Percentiles rank a stretch among this genome's conserved stretches.
Conservation (phyloP, 2,329 filamentous ascomycete species). For the Claviceps sp. region DNA sequence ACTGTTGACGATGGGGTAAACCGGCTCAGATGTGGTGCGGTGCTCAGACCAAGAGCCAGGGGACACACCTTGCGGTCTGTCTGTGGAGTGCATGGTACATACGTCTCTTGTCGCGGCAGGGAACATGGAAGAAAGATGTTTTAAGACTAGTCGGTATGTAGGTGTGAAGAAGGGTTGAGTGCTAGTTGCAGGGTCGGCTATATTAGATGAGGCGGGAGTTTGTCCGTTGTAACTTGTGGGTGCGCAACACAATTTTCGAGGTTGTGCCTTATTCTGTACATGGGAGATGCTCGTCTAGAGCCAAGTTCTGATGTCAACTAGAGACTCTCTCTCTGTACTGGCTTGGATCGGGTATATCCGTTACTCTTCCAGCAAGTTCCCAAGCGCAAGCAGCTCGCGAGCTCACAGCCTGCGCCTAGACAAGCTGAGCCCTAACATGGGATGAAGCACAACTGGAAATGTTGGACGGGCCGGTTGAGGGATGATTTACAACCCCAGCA, state of each 20-base stretch:
- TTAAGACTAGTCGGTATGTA: constrained; percentile 9
- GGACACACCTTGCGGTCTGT: constrained; percentile 11
- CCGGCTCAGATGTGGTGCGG: background rate
- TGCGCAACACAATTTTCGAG: background rate
- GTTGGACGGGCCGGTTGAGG: background rate
- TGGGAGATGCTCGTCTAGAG: too few species aligned
- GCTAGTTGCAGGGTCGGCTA: constrained; percentile 17
- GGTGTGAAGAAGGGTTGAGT: constrained; percentile 11
- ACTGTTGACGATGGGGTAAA: background rate
- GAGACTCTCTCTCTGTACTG: background rate
- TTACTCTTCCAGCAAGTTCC: too few species aligned
- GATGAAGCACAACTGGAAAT: constrained; percentile 1
- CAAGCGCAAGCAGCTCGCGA: background rate
- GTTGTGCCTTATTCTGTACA: background rate
- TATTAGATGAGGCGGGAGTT: constrained; percentile 10
- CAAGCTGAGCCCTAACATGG: constrained; percentile 1
- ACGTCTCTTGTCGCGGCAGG: constrained; percentile 1
- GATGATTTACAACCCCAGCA: background rate
- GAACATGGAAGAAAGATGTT: constrained; percentile 3
- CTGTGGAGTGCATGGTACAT: constrained; percentile 5
- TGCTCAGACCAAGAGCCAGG: constrained; percentile 3
- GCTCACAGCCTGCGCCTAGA: background rate
- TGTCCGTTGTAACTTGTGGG: background rate
- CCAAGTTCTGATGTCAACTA: background rate
- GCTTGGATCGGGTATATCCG: background rate